Percentiles rank a stretch among this genome's conserved stretches.
phyloP scores from a whole-genome alignment of 1,139 yeast genomes.

The Blastobotrys persicus region DNA sequence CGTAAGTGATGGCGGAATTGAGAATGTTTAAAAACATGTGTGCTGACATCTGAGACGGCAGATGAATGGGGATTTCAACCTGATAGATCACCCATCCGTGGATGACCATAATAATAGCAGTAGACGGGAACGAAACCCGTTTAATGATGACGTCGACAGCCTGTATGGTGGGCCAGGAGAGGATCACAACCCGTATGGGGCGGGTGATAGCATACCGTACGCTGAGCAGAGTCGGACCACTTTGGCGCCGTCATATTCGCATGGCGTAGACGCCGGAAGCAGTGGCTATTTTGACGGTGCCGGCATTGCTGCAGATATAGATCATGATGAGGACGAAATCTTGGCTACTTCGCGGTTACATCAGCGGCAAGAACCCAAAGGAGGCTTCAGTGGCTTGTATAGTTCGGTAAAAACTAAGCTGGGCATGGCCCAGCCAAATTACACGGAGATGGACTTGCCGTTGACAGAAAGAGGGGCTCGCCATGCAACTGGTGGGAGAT shows the following conservation, averaged over 20 bases:
- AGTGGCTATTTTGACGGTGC: slow-evolving; percentile 25
- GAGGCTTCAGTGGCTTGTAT: slow-evolving; percentile 32
- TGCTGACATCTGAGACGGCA: not conserved
- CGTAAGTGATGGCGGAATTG: not conserved
- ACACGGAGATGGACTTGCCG: slow-evolving; percentile 38
- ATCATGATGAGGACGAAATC: slow-evolving; percentile 18
- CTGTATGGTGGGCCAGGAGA: slow-evolving; percentile 9
- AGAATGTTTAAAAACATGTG: not conserved
- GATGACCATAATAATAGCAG: slow-evolving; percentile 12
- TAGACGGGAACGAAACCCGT: slow-evolving; percentile 11
- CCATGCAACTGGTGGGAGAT: slow-evolving; percentile 20
- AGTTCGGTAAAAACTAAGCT: slow-evolving; percentile 31
- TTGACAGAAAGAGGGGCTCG: slow-evolving; percentile 28
- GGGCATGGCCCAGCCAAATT: slow-evolving; percentile 31
- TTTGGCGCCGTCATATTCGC: slow-evolving; percentile 14
- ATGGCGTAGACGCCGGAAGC: slow-evolving; percentile 11
- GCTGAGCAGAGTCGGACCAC: slow-evolving; percentile 18
- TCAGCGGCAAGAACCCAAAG: slow-evolving; percentile 14
- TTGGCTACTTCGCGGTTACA: slow-evolving; percentile 10
- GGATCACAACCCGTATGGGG: slow-evolving; percentile 12
- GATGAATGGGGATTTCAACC: slow-evolving; percentile 16
- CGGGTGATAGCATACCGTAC: slow-evolving; percentile 14
- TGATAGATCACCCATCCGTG: slow-evolving; percentile 27
- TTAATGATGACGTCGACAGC: not conserved
- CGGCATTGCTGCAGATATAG: slow-evolving; percentile 25